Conservation (phyloP, 805 yeast species). For the Maudiozyma serrabonitensis region DNA sequence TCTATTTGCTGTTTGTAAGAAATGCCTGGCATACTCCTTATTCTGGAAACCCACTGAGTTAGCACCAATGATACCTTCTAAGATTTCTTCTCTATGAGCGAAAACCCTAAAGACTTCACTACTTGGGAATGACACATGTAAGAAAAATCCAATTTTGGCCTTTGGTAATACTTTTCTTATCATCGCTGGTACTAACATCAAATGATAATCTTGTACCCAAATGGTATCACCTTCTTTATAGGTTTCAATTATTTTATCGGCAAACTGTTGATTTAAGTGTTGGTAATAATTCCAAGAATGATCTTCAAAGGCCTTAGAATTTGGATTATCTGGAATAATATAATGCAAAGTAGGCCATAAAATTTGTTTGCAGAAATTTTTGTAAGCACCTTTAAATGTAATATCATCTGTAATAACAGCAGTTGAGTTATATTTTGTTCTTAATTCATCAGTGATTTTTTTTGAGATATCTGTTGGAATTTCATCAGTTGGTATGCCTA, state of each 20-base stretch:
- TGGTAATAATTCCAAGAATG: slow-evolving; percentile 87
- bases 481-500: slow-evolving; percentile 84
- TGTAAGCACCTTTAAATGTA: slow-evolving; percentile 83
- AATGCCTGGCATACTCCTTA: slow-evolving; percentile 87
- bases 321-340: slow-evolving; percentile 92
- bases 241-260: slow-evolving; percentile 57
- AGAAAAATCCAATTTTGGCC: slow-evolving; percentile 83
- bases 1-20: slow-evolving; percentile 80
- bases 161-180: slow-evolving; percentile 63
- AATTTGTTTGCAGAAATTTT: slow-evolving; percentile 85
- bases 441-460: slow-evolving; percentile 42
- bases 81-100: slow-evolving; percentile 70
- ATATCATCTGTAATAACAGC: slow-evolving; percentile 69
- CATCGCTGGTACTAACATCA: slow-evolving; percentile 79
- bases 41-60: slow-evolving; percentile 85
- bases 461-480: slow-evolving; percentile 48
- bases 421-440: slow-evolving; percentile 42
- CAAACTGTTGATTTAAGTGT: slow-evolving; percentile 64
- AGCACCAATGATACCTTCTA: slow-evolving; percentile 82
- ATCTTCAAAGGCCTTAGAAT: slow-evolving; percentile 88
- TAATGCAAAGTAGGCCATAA: slow-evolving; percentile 93
- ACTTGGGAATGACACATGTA: slow-evolving; percentile 92
- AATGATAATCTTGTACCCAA: slow-evolving; percentile 94
- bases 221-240: slow-evolving; percentile 70
- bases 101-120: slow-evolving; percentile 90